Conservation (phyloP, 2,329 filamentous ascomycete genomes). For the Pestalotiopsis sp. region DNA sequence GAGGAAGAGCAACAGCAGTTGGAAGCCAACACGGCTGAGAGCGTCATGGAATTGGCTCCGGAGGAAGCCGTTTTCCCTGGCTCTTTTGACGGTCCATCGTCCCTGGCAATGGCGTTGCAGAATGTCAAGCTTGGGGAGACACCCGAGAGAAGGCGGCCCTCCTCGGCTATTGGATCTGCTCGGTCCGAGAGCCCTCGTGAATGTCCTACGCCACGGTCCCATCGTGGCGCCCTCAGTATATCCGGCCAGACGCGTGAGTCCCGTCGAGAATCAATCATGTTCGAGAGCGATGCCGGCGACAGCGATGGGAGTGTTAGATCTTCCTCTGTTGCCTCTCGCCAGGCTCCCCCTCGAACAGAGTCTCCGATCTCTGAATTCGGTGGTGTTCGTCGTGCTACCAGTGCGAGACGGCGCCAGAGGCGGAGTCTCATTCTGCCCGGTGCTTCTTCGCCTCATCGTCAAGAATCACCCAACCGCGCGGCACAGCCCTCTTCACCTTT, state of each 20-base stretch:
- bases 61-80: slow-evolving; percentile 60
- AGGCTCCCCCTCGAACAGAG: slow-evolving; percentile 69
- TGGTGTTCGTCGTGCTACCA: slow-evolving; percentile 73
- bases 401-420: slow-evolving; percentile 81
- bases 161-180: slow-evolving; percentile 73
- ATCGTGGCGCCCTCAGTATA: slow-evolving; percentile 62
- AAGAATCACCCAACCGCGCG: slow-evolving; percentile 83
- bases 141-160: slow-evolving; percentile 43
- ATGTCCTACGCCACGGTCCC: slow-evolving; percentile 87
- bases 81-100: slow-evolving; percentile 61
- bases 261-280: slow-evolving; percentile 76
- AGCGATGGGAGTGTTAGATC: slow-evolving; percentile 90
- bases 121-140: slow-evolving; percentile 44
- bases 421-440: slow-evolving; percentile 83
- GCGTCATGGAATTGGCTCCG: slow-evolving; percentile 40
- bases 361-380: slow-evolving; percentile 90
- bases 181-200: slow-evolving; percentile 89
- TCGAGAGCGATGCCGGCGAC: slow-evolving; percentile 82
- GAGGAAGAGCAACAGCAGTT: slow-evolving; percentile 47
- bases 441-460: slow-evolving; percentile 77
- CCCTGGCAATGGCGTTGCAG: slow-evolving; percentile 56
- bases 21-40: slow-evolving; percentile 39
- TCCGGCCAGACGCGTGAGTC: slow-evolving; percentile 63
- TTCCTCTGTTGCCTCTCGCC: slow-evolving; percentile 70
- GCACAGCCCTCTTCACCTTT: slow-evolving; percentile 82